Evolutionary conservation across 257 asterid species (phyloP).

Genomic region (Paraleonurus japonicus): DNA sequence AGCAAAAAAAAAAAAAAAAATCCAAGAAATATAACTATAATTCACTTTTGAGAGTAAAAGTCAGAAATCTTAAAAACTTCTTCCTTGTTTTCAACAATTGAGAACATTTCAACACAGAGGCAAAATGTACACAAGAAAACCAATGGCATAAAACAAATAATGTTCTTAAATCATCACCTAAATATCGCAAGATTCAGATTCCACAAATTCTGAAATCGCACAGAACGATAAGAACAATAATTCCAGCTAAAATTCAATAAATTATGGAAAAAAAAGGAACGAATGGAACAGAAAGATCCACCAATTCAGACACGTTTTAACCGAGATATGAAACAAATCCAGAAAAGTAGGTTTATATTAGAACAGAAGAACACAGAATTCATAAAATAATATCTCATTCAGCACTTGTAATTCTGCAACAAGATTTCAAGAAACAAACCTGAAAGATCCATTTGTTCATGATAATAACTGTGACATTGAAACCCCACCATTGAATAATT

Average conservation of each 20-base stretch:
- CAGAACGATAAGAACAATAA: constrained; percentile 9
- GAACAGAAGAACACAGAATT: too few relatives aligned
- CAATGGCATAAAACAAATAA: neutral
- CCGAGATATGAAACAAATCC: neutral
- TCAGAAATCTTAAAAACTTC: neutral
- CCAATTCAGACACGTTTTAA: neutral
- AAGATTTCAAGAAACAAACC: constrained; percentile 37
- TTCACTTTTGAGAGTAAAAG: neutral
- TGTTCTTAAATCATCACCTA: constrained; percentile 9
- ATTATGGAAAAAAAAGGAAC: neutral
- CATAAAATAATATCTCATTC: neutral
- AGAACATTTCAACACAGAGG: neutral
- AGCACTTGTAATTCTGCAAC: neutral
- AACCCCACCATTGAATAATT: constrained; percentile 83
- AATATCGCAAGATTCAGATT: constrained; percentile 15
- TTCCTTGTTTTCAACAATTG: neutral
- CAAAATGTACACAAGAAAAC: neutral
- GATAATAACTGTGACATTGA: constrained; percentile 83
- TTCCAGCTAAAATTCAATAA: constrained; percentile 22
- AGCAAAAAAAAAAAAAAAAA: neutral
- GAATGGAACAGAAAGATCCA: constrained; percentile 12
- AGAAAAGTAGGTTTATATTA: neutral
- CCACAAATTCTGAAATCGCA: constrained; percentile 18
- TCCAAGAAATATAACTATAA: neutral
- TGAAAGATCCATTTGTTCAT: constrained; percentile 91